Evolutionary conservation across 2,329 filamentous ascomycete genomes (phyloP).

Genomic region (Lasiodiplodia theobromae): DNA sequence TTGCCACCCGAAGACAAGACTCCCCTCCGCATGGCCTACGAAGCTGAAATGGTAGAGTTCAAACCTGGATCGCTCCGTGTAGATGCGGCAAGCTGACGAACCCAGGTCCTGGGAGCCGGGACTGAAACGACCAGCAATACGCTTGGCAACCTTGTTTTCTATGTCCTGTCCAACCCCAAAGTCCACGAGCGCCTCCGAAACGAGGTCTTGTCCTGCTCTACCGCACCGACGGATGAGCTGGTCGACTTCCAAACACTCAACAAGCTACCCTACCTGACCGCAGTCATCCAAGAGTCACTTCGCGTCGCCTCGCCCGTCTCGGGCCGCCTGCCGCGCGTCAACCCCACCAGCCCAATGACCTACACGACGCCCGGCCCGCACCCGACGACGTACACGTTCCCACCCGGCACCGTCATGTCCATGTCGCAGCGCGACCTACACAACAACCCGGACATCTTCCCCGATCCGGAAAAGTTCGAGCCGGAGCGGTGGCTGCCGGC

Average conservation of each 20-base stretch:
- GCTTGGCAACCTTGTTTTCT: conserved; percentile 44
- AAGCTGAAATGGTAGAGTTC: conserved; percentile 36
- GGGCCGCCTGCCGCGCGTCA: conserved; percentile 33
- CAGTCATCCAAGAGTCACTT: conserved; percentile 34
- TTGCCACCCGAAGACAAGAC: conserved; percentile 47
- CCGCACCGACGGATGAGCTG: neutral
- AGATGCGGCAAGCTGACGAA: neutral
- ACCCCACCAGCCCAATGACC: conserved; percentile 26
- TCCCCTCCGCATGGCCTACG: conserved; percentile 40
- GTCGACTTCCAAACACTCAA: conserved; percentile 28
- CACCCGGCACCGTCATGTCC: conserved; percentile 31
- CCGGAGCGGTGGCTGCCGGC: conserved; percentile 34
- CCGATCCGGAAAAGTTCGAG: conserved; percentile 31
- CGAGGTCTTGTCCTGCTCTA: conserved; percentile 40
- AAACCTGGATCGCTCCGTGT: neutral
- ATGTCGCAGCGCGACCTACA: conserved; percentile 33
- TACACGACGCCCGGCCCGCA: conserved; percentile 28
- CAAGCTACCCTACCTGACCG: conserved; percentile 33
- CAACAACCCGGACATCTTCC: conserved; percentile 32
- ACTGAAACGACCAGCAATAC: conserved; percentile 47
- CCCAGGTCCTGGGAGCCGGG: conserved; percentile 44
- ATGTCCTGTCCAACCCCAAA: conserved; percentile 45
- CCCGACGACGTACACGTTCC: conserved; percentile 30
- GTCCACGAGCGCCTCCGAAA: conserved; percentile 41
- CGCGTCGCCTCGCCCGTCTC: conserved; percentile 31